Base-by-base conservation (phyloP, 2,329 filamentous ascomycete genomes). In the Fusarium subtropicale region DNA sequence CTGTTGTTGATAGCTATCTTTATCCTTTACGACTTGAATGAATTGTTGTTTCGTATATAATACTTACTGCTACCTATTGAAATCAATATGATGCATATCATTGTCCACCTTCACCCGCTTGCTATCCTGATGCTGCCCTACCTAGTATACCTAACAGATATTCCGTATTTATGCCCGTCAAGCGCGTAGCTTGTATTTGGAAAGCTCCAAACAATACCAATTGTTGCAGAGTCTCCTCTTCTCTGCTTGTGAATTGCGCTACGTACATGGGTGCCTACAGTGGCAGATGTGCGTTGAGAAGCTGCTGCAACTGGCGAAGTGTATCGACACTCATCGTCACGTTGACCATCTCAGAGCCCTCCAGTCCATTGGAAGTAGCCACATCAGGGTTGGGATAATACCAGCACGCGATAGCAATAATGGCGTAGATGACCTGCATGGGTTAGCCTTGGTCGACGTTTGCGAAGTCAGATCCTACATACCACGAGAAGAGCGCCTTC, bases 401-500 rank as follows among this genome's bases (percentile, higher is more conserved):
- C 76, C 79, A 84, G 33, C 79, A 80, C 0, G 81, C 81, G 22
- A 83, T 82, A 12, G 81, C 81, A 39, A 84, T 81, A 53, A 82
- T 83, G 7, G 81, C 71, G 66, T 84, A 84, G 6, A 83, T 76
- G 31, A 79, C 66, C 77, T 79, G 10, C 5, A 6, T 4, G 1
- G 2, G 24, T 75, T 31, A 75, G 65, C 2, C 18, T 28, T 7
- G 1, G 0, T 0, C 1, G 12, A 0, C 2, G 3, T 18, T 1
- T 5, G 10, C 1, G 2, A 16, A 12, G 6, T 3, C 16, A 5
- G 6, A 1, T 10, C 11, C 4, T 12, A 70, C 75, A 51, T 65
- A 91, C 83, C 39, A 94, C 88, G 68, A 90, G 90, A 15, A 94
- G 83, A 13, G 85, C 85, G 3, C 92, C 92, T 76, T 94, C 92